Percentiles rank a stretch among this genome's conserved stretches.
Evolutionary conservation across 2,329 filamentous ascomycete genomes (phyloP).

Genomic region (Cordyceps fumosorosea): DNA sequence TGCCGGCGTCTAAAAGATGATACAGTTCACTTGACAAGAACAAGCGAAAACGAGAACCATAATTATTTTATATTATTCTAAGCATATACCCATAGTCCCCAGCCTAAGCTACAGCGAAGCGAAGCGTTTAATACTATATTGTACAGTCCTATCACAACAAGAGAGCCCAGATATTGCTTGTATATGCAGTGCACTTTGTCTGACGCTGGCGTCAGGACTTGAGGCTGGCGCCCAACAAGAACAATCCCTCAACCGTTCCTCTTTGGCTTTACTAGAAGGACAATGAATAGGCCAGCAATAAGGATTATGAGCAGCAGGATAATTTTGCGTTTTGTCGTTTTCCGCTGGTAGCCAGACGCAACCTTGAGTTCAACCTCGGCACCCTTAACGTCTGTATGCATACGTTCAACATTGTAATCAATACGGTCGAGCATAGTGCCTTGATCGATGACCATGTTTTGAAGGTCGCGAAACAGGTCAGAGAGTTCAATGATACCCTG

Average conservation of each 20-base stretch:
- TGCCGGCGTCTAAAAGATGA: background rate
- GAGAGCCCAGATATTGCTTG: background rate
- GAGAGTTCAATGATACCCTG: slow-evolving; percentile 96
- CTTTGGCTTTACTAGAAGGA: slow-evolving; percentile 76
- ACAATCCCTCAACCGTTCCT: slow-evolving; percentile 24
- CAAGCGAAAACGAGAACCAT: background rate
- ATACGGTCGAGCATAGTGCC: slow-evolving; percentile 89
- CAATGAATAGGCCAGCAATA: slow-evolving; percentile 79
- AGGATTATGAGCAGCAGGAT: slow-evolving; percentile 82
- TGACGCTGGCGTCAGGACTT: background rate
- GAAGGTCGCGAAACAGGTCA: slow-evolving; percentile 93
- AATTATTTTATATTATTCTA: slow-evolving; percentile 3
- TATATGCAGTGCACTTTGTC: background rate
- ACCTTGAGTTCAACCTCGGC: slow-evolving; percentile 89
- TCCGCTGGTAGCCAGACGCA: slow-evolving; percentile 82
- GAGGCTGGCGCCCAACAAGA: background rate
- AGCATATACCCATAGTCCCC: slow-evolving; percentile 1
- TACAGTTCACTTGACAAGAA: background rate
- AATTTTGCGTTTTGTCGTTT: slow-evolving; percentile 83
- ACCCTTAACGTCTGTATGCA: slow-evolving; percentile 87
- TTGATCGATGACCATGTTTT: slow-evolving; percentile 91
- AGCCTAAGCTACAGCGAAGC: background rate
- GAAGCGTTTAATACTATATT: background rate
- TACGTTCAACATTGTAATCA: slow-evolving; percentile 96
- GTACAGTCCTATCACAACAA: background rate